Conservation (phyloP, 179 eudicot genomes). For the Beta lomatogona region DNA sequence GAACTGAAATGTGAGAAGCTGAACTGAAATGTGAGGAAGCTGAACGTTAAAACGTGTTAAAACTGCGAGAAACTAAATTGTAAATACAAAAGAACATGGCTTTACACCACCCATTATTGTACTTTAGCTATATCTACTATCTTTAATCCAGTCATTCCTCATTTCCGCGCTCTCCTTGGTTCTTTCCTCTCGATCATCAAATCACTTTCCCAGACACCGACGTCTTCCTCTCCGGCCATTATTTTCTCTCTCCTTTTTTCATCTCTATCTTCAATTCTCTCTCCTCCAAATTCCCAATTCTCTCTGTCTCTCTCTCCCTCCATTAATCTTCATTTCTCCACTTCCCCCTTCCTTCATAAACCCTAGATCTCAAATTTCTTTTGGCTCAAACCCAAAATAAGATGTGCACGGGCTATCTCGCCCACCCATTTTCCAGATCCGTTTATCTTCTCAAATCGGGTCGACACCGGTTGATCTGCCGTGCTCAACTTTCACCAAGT, state of each 20-base stretch:
- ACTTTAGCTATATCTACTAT: not conserved
- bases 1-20: too few species aligned
- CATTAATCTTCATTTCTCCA: not conserved
- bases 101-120: too few species aligned
- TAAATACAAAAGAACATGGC: too few species aligned
- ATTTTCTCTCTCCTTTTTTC: not conserved
- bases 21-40: too few species aligned
- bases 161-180: not conserved
- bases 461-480: not conserved
- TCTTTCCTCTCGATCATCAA: not conserved
- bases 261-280: not conserved
- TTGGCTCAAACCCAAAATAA: not conserved
- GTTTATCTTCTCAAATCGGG: too few species aligned
- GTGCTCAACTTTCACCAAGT: not conserved
- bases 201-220: not conserved
- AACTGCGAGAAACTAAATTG: too few species aligned
- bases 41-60: too few species aligned
- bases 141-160: not conserved
- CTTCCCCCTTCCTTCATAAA: not conserved
- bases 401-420: not conserved
- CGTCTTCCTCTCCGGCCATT: not conserved
- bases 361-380: conserved; percentile 13
- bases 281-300: not conserved
- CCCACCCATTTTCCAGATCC: not conserved
- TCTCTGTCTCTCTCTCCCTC: not conserved